Conservation (phyloP, 2,329 filamentous ascomycete genomes). For the Dothideomycetes sp. region DNA sequence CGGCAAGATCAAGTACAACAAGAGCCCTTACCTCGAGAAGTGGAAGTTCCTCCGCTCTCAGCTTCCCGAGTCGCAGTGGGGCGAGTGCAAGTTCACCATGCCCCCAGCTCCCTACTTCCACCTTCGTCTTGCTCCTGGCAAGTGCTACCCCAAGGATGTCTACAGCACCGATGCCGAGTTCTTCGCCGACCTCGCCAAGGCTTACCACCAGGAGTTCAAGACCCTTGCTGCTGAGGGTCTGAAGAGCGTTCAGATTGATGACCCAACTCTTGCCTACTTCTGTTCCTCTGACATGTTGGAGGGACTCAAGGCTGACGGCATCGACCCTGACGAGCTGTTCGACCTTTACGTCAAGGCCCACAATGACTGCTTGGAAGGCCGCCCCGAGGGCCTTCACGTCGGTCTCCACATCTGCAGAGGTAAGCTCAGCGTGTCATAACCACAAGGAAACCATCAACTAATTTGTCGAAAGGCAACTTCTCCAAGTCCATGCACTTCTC, state of each 20-base stretch:
- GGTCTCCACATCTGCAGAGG: slow-evolving; percentile 31
- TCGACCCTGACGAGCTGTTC: slow-evolving; percentile 29
- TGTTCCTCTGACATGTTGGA: slow-evolving; percentile 29
- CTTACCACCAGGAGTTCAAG: slow-evolving; percentile 29
- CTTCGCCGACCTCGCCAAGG: slow-evolving; percentile 28
- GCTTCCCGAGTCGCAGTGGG: slow-evolving; percentile 27
- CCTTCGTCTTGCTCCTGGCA: slow-evolving; percentile 27
- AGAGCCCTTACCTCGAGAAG: slow-evolving; percentile 28
- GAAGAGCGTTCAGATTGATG: slow-evolving; percentile 30
- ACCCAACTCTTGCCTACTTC: slow-evolving; percentile 32
- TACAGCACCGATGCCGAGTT: slow-evolving; percentile 28
- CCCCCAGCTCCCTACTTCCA: slow-evolving; percentile 31
- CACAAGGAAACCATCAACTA: background rate
- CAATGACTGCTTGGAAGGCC: slow-evolving; percentile 28
- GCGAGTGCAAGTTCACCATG: slow-evolving; percentile 31
- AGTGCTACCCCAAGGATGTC: slow-evolving; percentile 27
- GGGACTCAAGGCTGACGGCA: slow-evolving; percentile 26
- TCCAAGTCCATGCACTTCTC: slow-evolving; percentile 31
- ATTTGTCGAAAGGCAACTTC: slow-evolving; percentile 25
- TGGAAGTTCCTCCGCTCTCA: slow-evolving; percentile 27
- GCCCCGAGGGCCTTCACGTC: slow-evolving; percentile 29
- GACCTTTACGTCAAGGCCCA: slow-evolving; percentile 30
- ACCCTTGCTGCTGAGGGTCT: slow-evolving; percentile 27
- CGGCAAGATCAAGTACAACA: slow-evolving; percentile 28
- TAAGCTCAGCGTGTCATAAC: slow-evolving; percentile 14